Conservation (phyloP, 2,329 filamentous ascomycete species). For the Endothia cerciana region DNA sequence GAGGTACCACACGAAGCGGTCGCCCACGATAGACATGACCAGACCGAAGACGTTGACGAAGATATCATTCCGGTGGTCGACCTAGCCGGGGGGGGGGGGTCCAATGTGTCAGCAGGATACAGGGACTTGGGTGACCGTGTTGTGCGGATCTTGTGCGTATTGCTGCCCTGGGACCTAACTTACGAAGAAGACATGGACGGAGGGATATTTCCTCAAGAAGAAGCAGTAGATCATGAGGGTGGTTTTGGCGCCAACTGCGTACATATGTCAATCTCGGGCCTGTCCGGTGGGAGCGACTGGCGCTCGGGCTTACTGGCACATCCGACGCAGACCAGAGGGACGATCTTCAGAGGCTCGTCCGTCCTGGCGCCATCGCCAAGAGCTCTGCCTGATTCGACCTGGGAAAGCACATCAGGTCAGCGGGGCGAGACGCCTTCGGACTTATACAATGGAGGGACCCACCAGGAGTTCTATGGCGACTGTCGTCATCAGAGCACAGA, state of each 20-base stretch:
- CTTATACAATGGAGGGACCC: too few species aligned
- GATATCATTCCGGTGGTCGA: conserved; percentile 62
- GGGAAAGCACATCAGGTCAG: too few species aligned
- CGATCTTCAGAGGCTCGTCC: conserved; percentile 51
- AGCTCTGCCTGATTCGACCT: conserved; percentile 58
- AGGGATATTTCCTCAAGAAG: conserved; percentile 55
- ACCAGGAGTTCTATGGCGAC: conserved; percentile 63
- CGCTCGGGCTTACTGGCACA: conserved; percentile 50
- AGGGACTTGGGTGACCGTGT: too few species aligned
- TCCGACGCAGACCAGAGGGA: conserved; percentile 59
- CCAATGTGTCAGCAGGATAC: too few species aligned
- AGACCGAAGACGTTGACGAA: conserved; percentile 59
- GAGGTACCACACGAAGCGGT: conserved; percentile 60
- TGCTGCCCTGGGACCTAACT: conserved; percentile 31
- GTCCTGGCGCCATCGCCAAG: conserved; percentile 49
- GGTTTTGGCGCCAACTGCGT: conserved; percentile 53
- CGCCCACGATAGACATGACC: conserved; percentile 58
- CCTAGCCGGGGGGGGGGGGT: conserved; percentile 34
- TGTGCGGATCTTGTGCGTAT: too few species aligned
- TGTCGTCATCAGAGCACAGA: conserved; percentile 69
- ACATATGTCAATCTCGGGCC: not conserved
- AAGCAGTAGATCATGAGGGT: conserved; percentile 59
- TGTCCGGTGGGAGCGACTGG: conserved; percentile 24
- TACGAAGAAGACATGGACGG: conserved; percentile 60
- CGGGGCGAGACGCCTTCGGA: too few species aligned